Conservation (phyloP, 495 filamentous ascomycete genomes). For the Pseudomonodictys pantanalensis region DNA sequence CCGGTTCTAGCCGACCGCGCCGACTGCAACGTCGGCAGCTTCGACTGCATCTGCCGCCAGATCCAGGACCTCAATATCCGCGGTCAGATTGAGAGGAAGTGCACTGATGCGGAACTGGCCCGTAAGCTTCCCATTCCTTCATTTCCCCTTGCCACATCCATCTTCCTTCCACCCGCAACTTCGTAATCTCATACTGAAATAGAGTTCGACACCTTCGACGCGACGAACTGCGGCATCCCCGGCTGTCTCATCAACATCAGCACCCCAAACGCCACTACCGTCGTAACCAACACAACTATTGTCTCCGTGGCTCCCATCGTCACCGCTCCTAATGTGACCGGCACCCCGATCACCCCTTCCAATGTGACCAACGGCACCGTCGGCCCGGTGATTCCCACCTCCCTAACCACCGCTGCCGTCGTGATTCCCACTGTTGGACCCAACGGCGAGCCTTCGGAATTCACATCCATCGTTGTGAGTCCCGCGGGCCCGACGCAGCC, state of each 20-base stretch:
- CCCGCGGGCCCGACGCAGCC: background rate
- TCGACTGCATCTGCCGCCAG: constrained; percentile 22
- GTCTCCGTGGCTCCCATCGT: background rate
- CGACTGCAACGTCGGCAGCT: constrained; percentile 5
- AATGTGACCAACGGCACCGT: background rate
- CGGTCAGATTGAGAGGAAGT: background rate
- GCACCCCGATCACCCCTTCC: constrained; percentile 2
- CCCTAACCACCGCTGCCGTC: background rate
- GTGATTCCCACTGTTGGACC: constrained; percentile 16
- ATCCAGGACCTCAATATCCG: background rate
- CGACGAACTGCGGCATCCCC: background rate
- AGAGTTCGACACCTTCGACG: constrained; percentile 7
- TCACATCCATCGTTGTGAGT: background rate
- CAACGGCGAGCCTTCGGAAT: constrained; percentile 12
- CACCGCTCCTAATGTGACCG: background rate
- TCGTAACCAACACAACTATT: background rate
- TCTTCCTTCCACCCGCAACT: background rate
- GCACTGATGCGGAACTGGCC: background rate
- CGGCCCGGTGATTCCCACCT: background rate
- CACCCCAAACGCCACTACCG: background rate
- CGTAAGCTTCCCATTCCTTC: background rate
- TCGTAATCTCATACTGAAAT: background rate
- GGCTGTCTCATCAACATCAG: background rate
- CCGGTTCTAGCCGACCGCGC: background rate
- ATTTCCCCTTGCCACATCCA: background rate